Base-by-base conservation (phyloP, 2,329 filamentous ascomycete genomes). In the Pseudogymnoascus sp. region DNA sequence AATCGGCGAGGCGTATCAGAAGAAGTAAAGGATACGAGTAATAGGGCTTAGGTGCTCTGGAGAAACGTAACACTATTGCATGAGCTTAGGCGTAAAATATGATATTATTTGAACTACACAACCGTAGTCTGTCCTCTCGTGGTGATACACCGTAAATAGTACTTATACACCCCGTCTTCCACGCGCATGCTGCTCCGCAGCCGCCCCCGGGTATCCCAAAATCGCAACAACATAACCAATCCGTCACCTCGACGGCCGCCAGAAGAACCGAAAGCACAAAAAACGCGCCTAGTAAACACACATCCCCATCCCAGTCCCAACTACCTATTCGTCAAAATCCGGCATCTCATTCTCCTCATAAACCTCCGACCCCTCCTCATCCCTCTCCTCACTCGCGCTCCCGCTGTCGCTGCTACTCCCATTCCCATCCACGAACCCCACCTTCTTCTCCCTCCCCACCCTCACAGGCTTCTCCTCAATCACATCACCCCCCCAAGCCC, bases 401-500 rank as follows among this genome's bases (percentile, higher is more conserved):
- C 64, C 62, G 18, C 62, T 21, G n/a, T 59, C 40, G 37, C 23
- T 16, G 56, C 56, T 36, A 28, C 18, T 62, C 62, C 34, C 66
- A 66, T 25, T 67, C 68, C 66, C 68, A 37, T 86, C 84, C 2
- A 80, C 79, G 72, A 89, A 89, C 0, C 83, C 84, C 25, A 89
- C 87, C 10, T 79, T 82, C 72, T 88, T 88, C 6, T 75, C 72
- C 6, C 76, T 66, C 3, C 50, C 42, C 6, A 75, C 72, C 6
- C 76, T 65, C 3, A 60, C 42, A n/a, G 67, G 38, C 62, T 70
- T 74, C 75, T 81, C 66, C 72, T 88, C 87, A 50, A 97, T 75
- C 16, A 97, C 89, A 75, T 97, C 95, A 23, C 95, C 95, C 69
- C 82, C 86, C 95, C 95, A 99, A 0, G 95, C 91, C 73, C 86